Evolutionary conservation across 495 filamentous ascomycete species (phyloP), one percentile per base, ranked within the genome.

Genomic region (Neurospora sp.): DNA sequence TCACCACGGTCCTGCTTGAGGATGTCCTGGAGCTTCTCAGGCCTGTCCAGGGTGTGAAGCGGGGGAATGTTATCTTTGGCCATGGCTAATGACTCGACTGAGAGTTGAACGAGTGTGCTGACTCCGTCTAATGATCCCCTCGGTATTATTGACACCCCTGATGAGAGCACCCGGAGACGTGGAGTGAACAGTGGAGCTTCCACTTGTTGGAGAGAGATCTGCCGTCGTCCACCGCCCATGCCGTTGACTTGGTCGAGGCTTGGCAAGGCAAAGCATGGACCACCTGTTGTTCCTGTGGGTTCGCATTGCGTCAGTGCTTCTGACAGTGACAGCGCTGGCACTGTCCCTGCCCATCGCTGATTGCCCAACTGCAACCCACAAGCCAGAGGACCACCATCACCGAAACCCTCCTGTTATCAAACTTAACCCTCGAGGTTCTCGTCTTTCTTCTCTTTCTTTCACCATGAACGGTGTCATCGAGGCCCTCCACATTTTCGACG

Each of bases 401-500:
- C 27, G 53, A 65, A 65, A 27, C 53, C 53, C 53, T 65, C 53
- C 53, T 3, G 27, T 65, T 65, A 61, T 31, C 22, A 8, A 31
- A n/a, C 7, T 10, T 46, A 10, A 10, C 42, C 42, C 42, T 46
- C 18, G 18, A 46, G 42, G 18, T 46, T 20, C 42, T n/a, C 8
- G 9, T 53, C 46, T 61, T 31, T 35, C 14, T 61, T 2, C 12
- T 61, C 35, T 61, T 35, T 35, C 53, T 61, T 65, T 65, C 53
- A 80, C 78, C 80, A 93, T 93, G 89, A 93, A 90, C 87, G 89
- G 92, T 83, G 89, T 92, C 80, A 91, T 99, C 78, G 94, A 97
- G 87, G 96, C 96, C 77, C 84, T 99, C 78, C 96, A 98, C 86
- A 94, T 99, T 79, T 97, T 91, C 81, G 93, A 98, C 86, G 93